These are phyloP conservation scores for Pythium brassicae DNA, from an alignment of 352 stramenopile genomes.

Conservation along the genomic window DNA sequence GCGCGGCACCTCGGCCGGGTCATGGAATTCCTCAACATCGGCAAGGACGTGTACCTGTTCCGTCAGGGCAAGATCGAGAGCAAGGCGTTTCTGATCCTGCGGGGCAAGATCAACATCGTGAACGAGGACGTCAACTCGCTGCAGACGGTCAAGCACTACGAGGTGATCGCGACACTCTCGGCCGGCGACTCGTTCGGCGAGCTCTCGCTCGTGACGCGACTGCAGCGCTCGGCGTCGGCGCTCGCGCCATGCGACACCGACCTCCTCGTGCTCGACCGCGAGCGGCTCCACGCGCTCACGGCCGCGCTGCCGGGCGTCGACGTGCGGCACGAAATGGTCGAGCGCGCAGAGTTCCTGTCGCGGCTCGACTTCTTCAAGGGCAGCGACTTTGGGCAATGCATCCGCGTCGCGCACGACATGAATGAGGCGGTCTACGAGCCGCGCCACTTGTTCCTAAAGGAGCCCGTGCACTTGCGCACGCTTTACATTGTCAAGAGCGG, in stretches of 20 bases:
- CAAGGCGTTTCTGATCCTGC: conserved; percentile 74
- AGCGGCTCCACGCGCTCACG: conserved; percentile 38
- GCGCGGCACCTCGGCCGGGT: conserved; percentile 43
- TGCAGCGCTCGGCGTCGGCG: conserved; percentile 66
- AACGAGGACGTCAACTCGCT: conserved; percentile 54
- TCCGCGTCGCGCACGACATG: conserved; percentile 69
- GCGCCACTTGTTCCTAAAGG: conserved; percentile 57
- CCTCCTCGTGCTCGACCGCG: conserved; percentile 67
- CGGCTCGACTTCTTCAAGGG: conserved; percentile 52
- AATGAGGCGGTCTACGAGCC: conserved; percentile 49
- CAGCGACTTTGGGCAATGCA: conserved; percentile 64
- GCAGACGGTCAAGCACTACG: conserved; percentile 36
- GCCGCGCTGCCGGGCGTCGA: conserved; percentile 43
- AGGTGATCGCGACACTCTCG: conserved; percentile 62
- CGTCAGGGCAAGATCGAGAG: conserved; percentile 70
- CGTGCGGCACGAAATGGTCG: conserved; percentile 68
- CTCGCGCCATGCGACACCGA: conserved; percentile 60
- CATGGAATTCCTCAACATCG: conserved; percentile 48
- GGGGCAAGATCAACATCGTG: conserved; percentile 73
- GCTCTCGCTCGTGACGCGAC: conserved; percentile 59
- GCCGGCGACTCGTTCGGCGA: conserved; percentile 72
- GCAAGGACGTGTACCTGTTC: conserved; percentile 54
- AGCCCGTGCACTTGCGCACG: conserved; percentile 36
- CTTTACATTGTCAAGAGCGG: conserved; percentile 71
- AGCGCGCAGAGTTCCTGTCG: conserved; percentile 61